Base-by-base conservation (phyloP, 2,329 filamentous ascomycete species). In the Penicillium sp. region DNA sequence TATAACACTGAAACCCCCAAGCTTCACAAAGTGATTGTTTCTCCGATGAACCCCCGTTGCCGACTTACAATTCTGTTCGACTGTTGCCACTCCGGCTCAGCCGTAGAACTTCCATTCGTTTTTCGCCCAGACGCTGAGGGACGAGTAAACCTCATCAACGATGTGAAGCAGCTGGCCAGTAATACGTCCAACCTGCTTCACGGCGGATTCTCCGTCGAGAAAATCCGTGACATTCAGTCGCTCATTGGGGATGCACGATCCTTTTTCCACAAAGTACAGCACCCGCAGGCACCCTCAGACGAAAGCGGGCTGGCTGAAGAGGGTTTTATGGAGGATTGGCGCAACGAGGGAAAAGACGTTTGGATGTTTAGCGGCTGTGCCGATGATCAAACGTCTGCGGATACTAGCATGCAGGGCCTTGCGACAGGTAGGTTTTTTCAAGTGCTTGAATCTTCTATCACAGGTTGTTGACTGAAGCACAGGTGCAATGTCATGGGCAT, bases 11-110 rank as follows among this genome's bases (percentile, higher is more conserved):
- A 26, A 26, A 26, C 25, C 49, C 40, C 41, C 33, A 44, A 61
- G 55, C 69, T 85, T 15, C 82, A 85, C 63, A 71, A 77, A 44
- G 75, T 77, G 47, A 76, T 85, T 9, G 79, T 85, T 18, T 79
- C 79, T 1, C 70, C 72, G 1, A 73, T 85, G 68, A 77, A 81
- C 22, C 75, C 80, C 0, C 74, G 71, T 12, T 80, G 78, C 58
- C 79, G 79, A 1, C 73, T 85, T 14, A 83, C 82, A 64, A 77
- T 84, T 59, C 70, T 86, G 26, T 80, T 86, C 62, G 84, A 86
- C 66, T 86, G 83, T 69, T 86, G 84, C 63, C 84, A 86, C 67
- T 83, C 80, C 2, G 83, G 83, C 27, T 84, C 82, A 0, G 83
- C 82, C 0, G 75, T 84, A 40, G 83, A 85, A 55, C 69, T 86